These are phyloP conservation scores for Reticulascus tulasneorum DNA, from an alignment of 2,329 filamentous ascomycete species.

Conservation along the genomic window DNA sequence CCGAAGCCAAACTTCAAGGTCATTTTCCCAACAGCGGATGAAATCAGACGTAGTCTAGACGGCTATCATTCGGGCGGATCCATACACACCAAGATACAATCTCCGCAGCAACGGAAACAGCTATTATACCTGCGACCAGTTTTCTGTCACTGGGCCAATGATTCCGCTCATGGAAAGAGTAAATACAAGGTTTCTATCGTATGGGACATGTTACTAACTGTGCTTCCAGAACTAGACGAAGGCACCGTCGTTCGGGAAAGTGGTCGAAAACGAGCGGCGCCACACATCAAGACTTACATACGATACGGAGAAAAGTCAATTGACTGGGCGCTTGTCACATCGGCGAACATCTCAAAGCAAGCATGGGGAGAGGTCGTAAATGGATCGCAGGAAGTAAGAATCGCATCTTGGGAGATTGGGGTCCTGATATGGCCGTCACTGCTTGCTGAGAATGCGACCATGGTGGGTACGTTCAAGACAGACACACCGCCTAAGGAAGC, in stretches of 20 bases:
- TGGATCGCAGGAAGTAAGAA: slow-evolving; percentile 56
- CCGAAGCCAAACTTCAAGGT: slow-evolving; percentile 57
- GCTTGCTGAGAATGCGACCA: slow-evolving; percentile 44
- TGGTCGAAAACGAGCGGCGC: slow-evolving; percentile 66
- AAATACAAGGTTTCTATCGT: slow-evolving; percentile 2
- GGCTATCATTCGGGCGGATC: slow-evolving; percentile 75
- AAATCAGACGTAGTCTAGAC: slow-evolving; percentile 72
- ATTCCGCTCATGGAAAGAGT: slow-evolving; percentile 36
- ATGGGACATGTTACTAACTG: slow-evolving; percentile 2
- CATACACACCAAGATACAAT: slow-evolving; percentile 77
- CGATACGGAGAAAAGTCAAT: slow-evolving; percentile 56
- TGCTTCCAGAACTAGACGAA: slow-evolving; percentile 21
- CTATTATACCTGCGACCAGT: slow-evolving; percentile 66
- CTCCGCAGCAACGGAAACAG: slow-evolving; percentile 67
- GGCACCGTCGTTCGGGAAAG: slow-evolving; percentile 36
- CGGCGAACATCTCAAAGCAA: slow-evolving; percentile 87
- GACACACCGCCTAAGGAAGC: slow-evolving; percentile 44
- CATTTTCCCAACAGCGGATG: slow-evolving; percentile 75
- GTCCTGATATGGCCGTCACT: slow-evolving; percentile 76
- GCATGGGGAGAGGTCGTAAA: slow-evolving; percentile 72
- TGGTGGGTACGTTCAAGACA: slow-evolving; percentile 65
- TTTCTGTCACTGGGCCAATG: slow-evolving; percentile 73
- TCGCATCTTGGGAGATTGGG: slow-evolving; percentile 80
- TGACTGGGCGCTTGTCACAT: slow-evolving; percentile 83
- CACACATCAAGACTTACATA: slow-evolving; percentile 88